phyloP scores from a whole-genome alignment of 2,329 filamentous ascomycete species.

The Tolypocladium inflatum region DNA sequence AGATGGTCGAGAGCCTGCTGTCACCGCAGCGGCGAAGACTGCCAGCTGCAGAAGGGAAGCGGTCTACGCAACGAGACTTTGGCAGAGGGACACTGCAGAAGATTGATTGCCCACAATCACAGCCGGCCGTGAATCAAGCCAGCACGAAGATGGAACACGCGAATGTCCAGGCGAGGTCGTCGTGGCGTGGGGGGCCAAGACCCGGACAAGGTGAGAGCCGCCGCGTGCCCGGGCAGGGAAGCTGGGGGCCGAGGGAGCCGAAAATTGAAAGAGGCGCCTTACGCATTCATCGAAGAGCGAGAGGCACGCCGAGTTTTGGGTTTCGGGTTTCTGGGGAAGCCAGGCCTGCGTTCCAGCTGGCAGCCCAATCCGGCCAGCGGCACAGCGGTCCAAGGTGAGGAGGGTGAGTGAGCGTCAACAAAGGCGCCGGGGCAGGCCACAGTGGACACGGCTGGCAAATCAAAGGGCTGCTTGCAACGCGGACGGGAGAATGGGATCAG shows the following conservation, averaged over 20 bases:
- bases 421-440: background rate
- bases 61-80: background rate
- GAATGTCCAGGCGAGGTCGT: background rate
- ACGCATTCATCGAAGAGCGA: background rate
- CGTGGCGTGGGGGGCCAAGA: background rate
- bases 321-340: background rate
- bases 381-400: background rate
- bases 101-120: background rate
- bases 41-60: background rate
- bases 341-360: conserved; percentile 2
- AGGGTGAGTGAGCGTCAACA: background rate
- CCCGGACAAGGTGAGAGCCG: background rate
- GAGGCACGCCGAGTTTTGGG: background rate
- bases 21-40: background rate
- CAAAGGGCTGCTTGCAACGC: background rate
- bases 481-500: background rate
- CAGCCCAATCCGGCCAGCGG: background rate
- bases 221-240: too few relatives aligned
- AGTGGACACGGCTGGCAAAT: background rate
- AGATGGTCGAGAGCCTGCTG: background rate
- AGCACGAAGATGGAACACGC: background rate
- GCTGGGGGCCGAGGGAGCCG: background rate
- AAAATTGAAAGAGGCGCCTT: background rate
- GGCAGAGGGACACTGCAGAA: background rate
- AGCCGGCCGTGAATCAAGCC: background rate